Base-by-base conservation (phyloP, 2,329 filamentous ascomycete species). In the Paramyrothecium roridum region DNA sequence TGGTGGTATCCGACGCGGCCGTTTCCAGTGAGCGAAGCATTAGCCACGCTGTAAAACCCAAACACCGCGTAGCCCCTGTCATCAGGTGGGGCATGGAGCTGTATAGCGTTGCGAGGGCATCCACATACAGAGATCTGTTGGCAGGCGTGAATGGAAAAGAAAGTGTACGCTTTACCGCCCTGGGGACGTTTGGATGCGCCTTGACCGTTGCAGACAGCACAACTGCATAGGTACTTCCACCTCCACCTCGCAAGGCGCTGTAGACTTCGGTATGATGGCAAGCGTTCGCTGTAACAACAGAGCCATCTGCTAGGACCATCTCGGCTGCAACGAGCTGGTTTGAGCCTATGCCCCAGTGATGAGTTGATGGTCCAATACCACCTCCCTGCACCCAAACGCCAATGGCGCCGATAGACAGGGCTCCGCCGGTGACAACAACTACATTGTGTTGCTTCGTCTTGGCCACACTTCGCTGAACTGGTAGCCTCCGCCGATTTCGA, bases 161-260 rank as follows among this genome's bases (percentile, higher is more conserved):
- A n/a, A n/a, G n/a, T n/a, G n/a, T n/a, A n/a, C n/a, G n/a, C n/a
- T n/a, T n/a, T n/a, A n/a, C n/a, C n/a, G n/a, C n/a, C n/a, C n/a
- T n/a, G n/a, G n/a, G n/a, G n/a, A n/a, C n/a, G n/a, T n/a, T n/a
- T n/a, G 70, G 69, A 62, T 83, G 72, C 0, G 76, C 73, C 59
- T 80, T 80, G 34, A 76, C 70, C 0, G 80, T 84, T 64, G 84
- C 72, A 3, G 78, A 81, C 26, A 76, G 64, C 3, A 86, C 80
- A 3, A 84, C 72, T 3, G 74, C 83, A 58, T 79, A 86, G 12
- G 75, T 84, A 16, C 82, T 80, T 3, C 76, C 79, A 2, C 84
- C 83, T 2, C 83, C 82, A 2, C 83, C 83, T 43, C 73, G 71
- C 1, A 86, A 67, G 2, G 84, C 85, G 83, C 83, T 88, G 69